phyloP scores from a whole-genome alignment of 495 filamentous ascomycete genomes.

The Talaromyces nanjingensis region DNA sequence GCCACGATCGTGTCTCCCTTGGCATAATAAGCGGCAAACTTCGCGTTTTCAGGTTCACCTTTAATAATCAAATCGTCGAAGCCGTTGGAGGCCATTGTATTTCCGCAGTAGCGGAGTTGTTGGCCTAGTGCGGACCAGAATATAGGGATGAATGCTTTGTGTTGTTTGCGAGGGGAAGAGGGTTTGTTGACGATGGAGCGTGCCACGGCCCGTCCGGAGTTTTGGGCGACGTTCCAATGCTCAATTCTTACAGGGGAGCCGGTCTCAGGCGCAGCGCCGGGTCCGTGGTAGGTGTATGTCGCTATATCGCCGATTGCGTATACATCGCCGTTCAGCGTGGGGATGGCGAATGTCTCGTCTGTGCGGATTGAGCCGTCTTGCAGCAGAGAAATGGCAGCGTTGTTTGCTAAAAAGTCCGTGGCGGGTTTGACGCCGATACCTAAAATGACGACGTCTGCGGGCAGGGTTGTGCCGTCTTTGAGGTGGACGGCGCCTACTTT shows the following conservation, averaged over 20 bases:
- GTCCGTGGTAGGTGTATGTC: slow-evolving; percentile 88
- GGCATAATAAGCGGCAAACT: slow-evolving; percentile 83
- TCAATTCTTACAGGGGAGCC: slow-evolving; percentile 71
- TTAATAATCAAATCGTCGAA: slow-evolving; percentile 78
- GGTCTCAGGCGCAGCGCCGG: slow-evolving; percentile 50
- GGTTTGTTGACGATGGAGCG: slow-evolving; percentile 22
- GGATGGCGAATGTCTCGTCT: slow-evolving; percentile 69
- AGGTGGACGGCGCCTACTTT: slow-evolving; percentile 74
- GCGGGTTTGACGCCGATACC: slow-evolving; percentile 85
- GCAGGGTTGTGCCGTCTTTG: slow-evolving; percentile 78
- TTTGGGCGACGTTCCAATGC: slow-evolving; percentile 98
- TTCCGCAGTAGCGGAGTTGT: slow-evolving; percentile 89
- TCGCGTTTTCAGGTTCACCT: slow-evolving; percentile 70
- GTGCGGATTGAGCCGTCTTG: slow-evolving; percentile 75
- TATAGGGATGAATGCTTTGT: slow-evolving; percentile 77
- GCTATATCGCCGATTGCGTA: slow-evolving; percentile 96
- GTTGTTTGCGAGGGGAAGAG: slow-evolving; percentile 33
- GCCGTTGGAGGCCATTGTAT: slow-evolving; percentile 56
- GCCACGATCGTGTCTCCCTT: slow-evolving; percentile 87
- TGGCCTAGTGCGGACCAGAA: slow-evolving; percentile 93
- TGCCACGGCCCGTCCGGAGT: slow-evolving; percentile 73
- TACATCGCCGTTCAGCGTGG: slow-evolving; percentile 61
- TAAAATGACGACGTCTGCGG: slow-evolving; percentile 83
- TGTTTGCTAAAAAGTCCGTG: slow-evolving; percentile 77
- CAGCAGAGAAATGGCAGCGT: slow-evolving; percentile 56